phyloP scores from a whole-genome alignment of 768 basidiomycete species.

The Mrakia gelida region DNA sequence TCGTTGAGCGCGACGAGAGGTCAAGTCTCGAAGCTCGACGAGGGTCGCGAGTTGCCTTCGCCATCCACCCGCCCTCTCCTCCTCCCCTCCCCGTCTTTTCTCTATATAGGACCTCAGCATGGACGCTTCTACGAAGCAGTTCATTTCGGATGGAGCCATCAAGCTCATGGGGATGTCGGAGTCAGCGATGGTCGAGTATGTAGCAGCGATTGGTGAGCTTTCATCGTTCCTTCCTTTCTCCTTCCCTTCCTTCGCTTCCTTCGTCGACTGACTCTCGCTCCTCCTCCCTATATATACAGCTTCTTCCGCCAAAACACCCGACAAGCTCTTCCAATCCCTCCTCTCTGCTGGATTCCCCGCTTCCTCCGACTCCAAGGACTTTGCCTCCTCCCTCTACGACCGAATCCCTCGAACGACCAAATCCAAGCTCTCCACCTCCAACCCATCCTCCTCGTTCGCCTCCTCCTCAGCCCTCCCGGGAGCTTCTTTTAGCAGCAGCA shows the following conservation, averaged over 20 bases:
- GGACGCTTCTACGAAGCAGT: constrained; percentile 27
- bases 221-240: background rate
- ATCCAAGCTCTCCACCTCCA: constrained; percentile 48
- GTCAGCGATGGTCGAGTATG: constrained; percentile 26
- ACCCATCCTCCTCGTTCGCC: constrained; percentile 46
- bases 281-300: constrained; percentile 10
- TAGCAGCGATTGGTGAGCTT: constrained; percentile 26
- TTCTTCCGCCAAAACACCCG: constrained; percentile 62
- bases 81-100: background rate
- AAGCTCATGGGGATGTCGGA: constrained; percentile 29
- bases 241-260: constrained; percentile 3
- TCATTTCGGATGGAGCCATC: constrained; percentile 25
- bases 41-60: background rate
- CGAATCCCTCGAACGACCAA: constrained; percentile 75
- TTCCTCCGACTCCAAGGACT: constrained; percentile 71
- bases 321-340: constrained; percentile 70
- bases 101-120: background rate
- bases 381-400: constrained; percentile 69
- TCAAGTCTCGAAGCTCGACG: background rate
- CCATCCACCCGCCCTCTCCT: background rate
- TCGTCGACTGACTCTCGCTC: background rate
- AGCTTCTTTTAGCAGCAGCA: background rate
- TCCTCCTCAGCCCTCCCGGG: background rate
- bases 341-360: constrained; percentile 73
- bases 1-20: background rate